phyloP scores from a whole-genome alignment of 768 basidiomycete genomes.

The Termitomyces sp. region DNA sequence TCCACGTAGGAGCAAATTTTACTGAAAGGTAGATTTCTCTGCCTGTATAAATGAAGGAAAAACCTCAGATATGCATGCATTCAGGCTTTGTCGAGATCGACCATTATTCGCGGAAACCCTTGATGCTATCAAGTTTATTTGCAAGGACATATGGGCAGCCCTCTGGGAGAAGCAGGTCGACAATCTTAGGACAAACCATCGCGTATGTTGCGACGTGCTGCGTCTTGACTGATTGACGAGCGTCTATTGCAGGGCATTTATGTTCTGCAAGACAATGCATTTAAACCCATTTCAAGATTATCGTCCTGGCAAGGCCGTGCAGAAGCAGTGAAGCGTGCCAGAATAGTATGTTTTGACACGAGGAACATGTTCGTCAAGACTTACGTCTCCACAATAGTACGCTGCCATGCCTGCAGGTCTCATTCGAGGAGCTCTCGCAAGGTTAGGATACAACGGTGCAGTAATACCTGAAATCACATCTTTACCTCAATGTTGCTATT shows the following conservation, averaged over 20 bases:
- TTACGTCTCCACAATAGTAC: constrained; percentile 46
- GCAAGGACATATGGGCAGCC: constrained; percentile 92
- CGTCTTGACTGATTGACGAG: not conserved
- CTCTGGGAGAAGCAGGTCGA: constrained; percentile 96
- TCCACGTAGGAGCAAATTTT: constrained; percentile 84
- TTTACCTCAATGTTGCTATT: constrained; percentile 75
- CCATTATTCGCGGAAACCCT: constrained; percentile 78
- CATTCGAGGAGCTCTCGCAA: constrained; percentile 75
- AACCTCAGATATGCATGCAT: not conserved
- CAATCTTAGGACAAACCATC: constrained; percentile 91
- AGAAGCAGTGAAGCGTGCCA: constrained; percentile 69
- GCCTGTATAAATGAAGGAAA: not conserved
- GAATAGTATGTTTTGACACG: constrained; percentile 47
- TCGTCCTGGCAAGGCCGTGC: constrained; percentile 79
- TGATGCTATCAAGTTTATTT: constrained; percentile 92
- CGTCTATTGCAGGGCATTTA: constrained; percentile 69
- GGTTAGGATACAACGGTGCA: constrained; percentile 72
- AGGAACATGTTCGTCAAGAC: not conserved
- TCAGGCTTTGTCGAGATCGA: constrained; percentile 73
- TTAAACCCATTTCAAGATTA: constrained; percentile 79
- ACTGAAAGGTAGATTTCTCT: constrained; percentile 65
- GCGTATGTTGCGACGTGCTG: constrained; percentile 47
- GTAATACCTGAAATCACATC: constrained; percentile 78
- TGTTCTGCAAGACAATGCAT: constrained; percentile 88
- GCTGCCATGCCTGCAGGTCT: constrained; percentile 80